Base-by-base conservation (phyloP, 768 basidiomycete species). In the Auricularia sp. region DNA sequence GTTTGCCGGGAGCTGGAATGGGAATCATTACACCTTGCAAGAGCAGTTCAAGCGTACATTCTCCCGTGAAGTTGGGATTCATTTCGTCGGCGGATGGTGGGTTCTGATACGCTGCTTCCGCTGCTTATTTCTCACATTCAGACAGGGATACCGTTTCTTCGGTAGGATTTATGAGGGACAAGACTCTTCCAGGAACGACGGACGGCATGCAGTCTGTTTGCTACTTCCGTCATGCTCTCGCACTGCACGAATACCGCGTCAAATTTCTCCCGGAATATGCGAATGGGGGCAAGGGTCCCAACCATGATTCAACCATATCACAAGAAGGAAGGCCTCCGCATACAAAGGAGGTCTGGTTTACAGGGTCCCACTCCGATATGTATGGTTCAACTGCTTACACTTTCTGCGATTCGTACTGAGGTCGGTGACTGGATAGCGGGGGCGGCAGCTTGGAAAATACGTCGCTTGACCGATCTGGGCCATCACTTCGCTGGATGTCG, bases 31-130 rank as follows among this genome's bases (percentile, higher is more conserved):
- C 37, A 39, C 11, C 37, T 39, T 39, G 37, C 37, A 39, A 39
- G 11, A 4, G 37, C 4, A 39, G 11, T 80, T 80, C 67, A 77
- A 73, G 44, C 65, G 67, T 29, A 74, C 78, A 2, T 79, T 79
- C 62, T 78, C 77, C 42, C 67, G 71, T 3, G 47, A 74, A 10
- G 75, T 79, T 39, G 71, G 69, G 29, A 74, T 81, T 2, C 78
- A 82, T 69, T 82, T 82, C 61, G 70, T 81, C 4, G 80, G 80
- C 3, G 77, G 73, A 24, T 81, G 80, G 81, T 80, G 54, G 42
- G 73, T 51, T 4, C 47, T 51, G 3, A 3, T 14, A 61, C 18
- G 62, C 62, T 21, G 47, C 18, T 21, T 3, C 4, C 6, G 6
- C 13, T 6, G 5, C 6, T 21, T 14, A 51, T 51, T 16, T 51